Evolutionary conservation across 2,329 filamentous ascomycete species (phyloP), one percentile per base, ranked within the genome.

Genomic region (Calonectria hawksworthii): DNA sequence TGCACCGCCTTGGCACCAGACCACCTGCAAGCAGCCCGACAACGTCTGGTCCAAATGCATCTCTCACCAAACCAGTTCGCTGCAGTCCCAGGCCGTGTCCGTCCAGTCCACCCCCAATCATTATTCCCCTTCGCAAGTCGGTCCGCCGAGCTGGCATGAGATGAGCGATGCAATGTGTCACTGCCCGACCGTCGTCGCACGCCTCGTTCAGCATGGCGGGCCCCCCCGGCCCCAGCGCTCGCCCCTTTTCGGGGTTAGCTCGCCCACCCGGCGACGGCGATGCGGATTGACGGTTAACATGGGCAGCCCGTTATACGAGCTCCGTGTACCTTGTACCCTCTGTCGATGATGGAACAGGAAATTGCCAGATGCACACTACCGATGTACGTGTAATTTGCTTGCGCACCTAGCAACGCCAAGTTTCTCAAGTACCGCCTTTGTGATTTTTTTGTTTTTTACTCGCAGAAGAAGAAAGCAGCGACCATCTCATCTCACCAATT

Each of bases 131-230:
- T 34, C 61, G 23, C 34, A 34, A 63, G 56, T 61, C 56, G 56
- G 56, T 38, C 56, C 56, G 34, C 54, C 16, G 44, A 56, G 59
- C 68, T 65, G 59, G 68, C 44, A 50, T 50, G 44, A 54, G 26
- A 30, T 56, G 36, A 47, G 44, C 21, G 44, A 47, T 47, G 44
- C 21, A 50, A 70, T 70, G 73, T 75, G 70, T 76, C 75, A 75
- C 70, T 68, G 67, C 63, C 67, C 74, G 52, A 38, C 44, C 10
- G 70, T 76, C 56, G 73, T 64, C 52, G 73, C 67, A 66, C 72
- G 54, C 63, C 61, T 65, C 61, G 41, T 18, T 34, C 28, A 30
- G 23, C n/a, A 30, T 32, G 21, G 61, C 26, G 41, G 44, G 38
- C 41, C 36, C 38, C 36, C 26, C 56, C 32, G 28, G 10, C 28